A percentile compares a stretch with the other conserved stretches of the same genome.
Evolutionary conservation across 805 yeast species (phyloP).

Genomic region (Candida railenensis): DNA sequence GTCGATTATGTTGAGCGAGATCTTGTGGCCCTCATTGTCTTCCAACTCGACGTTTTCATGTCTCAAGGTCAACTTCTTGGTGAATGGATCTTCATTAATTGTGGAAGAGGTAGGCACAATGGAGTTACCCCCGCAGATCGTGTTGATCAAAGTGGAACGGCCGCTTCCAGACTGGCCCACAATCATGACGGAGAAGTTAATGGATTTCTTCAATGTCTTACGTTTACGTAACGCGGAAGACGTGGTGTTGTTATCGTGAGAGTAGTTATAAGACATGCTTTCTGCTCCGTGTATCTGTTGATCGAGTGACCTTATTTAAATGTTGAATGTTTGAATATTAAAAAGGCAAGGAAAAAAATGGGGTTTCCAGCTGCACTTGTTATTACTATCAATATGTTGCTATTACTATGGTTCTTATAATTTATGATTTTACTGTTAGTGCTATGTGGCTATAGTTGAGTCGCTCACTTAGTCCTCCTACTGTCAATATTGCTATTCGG

Average conservation of each 20-base stretch:
- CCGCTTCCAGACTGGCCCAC: constrained; percentile 88
- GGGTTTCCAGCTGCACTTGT: no score
- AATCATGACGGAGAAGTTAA: constrained; percentile 83
- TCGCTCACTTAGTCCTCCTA: no score
- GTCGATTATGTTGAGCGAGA: constrained; percentile 71
- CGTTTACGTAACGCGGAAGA: constrained; percentile 55
- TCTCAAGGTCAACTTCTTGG: constrained; percentile 55
- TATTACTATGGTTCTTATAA: no score
- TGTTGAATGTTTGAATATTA: not conserved
- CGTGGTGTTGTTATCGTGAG: constrained; percentile 24
- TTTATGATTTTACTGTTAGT: no score
- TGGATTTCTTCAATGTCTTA: constrained; percentile 77
- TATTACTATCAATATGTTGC: no score
- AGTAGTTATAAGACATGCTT: constrained; percentile 10
- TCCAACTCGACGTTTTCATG: constrained; percentile 83
- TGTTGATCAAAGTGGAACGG: constrained; percentile 88
- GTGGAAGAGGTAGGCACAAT: constrained; percentile 75
- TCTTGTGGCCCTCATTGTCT: constrained; percentile 83
- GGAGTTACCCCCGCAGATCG: constrained; percentile 78
- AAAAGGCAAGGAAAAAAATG: not conserved
- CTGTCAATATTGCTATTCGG: no score
- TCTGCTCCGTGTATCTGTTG: not conserved
- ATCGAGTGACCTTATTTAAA: not conserved
- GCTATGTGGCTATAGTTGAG: no score
- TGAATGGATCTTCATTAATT: constrained; percentile 52